Conservation (phyloP, 495 filamentous ascomycete species). For the Talaromyces thailandensis region DNA sequence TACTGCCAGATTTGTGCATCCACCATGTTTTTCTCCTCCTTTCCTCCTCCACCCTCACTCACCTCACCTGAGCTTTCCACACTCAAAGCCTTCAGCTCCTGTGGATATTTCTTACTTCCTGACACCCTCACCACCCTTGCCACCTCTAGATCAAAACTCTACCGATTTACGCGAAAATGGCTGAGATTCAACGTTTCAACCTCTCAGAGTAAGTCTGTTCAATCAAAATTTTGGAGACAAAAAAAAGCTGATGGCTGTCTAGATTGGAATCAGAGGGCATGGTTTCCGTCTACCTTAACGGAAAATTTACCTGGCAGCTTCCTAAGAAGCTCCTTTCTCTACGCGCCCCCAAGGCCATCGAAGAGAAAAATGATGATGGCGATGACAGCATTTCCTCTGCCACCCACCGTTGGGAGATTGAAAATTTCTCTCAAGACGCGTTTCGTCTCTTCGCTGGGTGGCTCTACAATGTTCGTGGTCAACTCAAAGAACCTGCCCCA, state of each 20-base stretch:
- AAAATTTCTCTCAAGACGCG: not conserved
- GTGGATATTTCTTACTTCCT: not conserved
- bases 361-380: not conserved
- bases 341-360: not conserved
- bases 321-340: not conserved
- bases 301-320: constrained; percentile 1
- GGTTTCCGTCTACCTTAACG: not conserved
- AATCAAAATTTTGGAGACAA: not conserved
- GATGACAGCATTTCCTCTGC: not conserved
- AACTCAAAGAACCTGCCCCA: not conserved
- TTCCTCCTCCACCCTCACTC: not conserved
- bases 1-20: not conserved
- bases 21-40: not conserved
- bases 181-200: not conserved
- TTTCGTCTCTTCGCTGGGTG: constrained; percentile 1
- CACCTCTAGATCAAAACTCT: not conserved
- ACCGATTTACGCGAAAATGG: not conserved
- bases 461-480: constrained; percentile 2
- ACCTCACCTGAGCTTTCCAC: not conserved
- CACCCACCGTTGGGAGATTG: not conserved
- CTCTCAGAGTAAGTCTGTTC: not conserved
- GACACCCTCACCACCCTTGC: too few relatives aligned
- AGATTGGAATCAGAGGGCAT: constrained; percentile 1
- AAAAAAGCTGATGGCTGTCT: not conserved
- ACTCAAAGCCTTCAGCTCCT: not conserved